Percentiles rank a stretch among this genome's conserved stretches.
These are phyloP conservation scores for Zopfia rhizophila DNA, from an alignment of 2,329 filamentous ascomycete species.

Conservation along the genomic window DNA sequence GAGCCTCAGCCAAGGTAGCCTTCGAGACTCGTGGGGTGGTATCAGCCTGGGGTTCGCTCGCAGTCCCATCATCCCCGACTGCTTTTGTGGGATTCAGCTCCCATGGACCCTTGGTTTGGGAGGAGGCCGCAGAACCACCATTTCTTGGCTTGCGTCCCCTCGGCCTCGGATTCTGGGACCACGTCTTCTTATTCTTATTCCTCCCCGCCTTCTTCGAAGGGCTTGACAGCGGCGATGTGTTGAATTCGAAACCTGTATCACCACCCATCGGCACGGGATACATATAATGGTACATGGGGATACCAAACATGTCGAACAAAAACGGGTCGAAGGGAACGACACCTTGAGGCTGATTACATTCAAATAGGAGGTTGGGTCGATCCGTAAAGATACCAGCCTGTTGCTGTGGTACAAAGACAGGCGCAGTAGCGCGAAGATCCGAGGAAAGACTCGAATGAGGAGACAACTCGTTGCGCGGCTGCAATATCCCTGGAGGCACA, in stretches of 20 bases:
- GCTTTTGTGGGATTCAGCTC: too few species aligned
- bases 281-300: conserved; percentile 44
- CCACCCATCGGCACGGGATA: conserved; percentile 33
- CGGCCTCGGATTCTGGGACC: background rate
- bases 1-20: too few species aligned
- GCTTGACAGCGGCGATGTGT: background rate
- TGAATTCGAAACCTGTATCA: conserved; percentile 9
- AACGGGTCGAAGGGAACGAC: conserved; percentile 27
- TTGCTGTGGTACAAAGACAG: conserved; percentile 39
- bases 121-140: conserved; percentile 3
- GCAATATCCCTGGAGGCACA: conserved; percentile 4
- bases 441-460: conserved; percentile 25
- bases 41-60: too few species aligned
- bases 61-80: too few species aligned
- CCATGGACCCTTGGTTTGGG: conserved; percentile 31
- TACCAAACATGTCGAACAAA: conserved; percentile 34
- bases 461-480: conserved; percentile 26
- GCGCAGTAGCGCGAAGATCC: conserved; percentile 42
- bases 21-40: too few species aligned
- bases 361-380: background rate
- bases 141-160: conserved; percentile 16
- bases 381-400: background rate
- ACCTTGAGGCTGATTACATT: conserved; percentile 2
- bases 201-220: background rate
- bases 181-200: conserved; percentile 1